Conservation (phyloP, 768 basidiomycete genomes). For the Russula brevipes region DNA sequence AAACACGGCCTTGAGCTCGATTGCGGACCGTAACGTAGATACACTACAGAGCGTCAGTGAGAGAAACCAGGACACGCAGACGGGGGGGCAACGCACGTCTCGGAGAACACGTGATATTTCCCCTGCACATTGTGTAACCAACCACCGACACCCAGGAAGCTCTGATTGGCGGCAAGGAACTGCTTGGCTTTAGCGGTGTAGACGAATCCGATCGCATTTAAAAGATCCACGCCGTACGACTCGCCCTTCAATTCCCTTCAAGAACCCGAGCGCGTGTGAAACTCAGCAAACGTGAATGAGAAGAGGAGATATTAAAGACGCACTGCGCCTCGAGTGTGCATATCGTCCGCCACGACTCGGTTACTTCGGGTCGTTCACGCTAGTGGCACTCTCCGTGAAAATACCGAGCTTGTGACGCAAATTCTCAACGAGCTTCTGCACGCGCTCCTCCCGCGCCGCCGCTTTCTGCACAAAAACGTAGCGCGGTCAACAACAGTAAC, state of each 20-base stretch:
- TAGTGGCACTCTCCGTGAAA: slow-evolving; percentile 77
- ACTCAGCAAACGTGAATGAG: neutral
- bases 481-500: slow-evolving; percentile 15
- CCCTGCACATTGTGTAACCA: slow-evolving; percentile 92
- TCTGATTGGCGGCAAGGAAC: slow-evolving; percentile 65
- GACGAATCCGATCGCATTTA: slow-evolving; percentile 83
- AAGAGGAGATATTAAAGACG: slow-evolving; percentile 30
- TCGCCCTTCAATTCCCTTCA: slow-evolving; percentile 74
- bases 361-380: slow-evolving; percentile 65
- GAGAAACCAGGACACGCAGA: neutral
- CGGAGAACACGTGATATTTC: slow-evolving; percentile 90
- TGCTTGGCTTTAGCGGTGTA: slow-evolving; percentile 82
- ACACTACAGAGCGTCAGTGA: slow-evolving; percentile 45
- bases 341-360: slow-evolving; percentile 69
- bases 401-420: slow-evolving; percentile 79
- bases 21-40: slow-evolving; percentile 78
- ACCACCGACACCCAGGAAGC: slow-evolving; percentile 77
- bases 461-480: slow-evolving; percentile 58
- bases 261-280: neutral
- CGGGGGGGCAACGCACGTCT: slow-evolving; percentile 59
- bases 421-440: slow-evolving; percentile 70
- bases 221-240: slow-evolving; percentile 80
- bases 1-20: slow-evolving; percentile 85
- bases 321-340: slow-evolving; percentile 79
- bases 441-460: slow-evolving; percentile 67